These are phyloP conservation scores for Moesziomyces antarcticus DNA, from an alignment of 1,284 basidiomycete species.

Conservation along the genomic window DNA sequence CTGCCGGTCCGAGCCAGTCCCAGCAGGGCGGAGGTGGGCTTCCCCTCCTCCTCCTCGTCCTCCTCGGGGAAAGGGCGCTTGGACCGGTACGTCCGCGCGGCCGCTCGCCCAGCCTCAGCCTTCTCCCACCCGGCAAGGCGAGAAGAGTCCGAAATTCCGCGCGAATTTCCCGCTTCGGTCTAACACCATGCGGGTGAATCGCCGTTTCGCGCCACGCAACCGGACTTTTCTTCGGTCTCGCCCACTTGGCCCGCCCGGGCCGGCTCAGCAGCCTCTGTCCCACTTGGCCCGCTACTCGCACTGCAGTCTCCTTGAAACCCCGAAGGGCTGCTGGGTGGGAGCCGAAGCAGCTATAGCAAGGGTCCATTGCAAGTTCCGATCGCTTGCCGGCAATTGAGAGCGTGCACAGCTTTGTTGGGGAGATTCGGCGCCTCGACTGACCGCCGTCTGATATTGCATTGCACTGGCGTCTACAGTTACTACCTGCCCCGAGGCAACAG, in stretches of 20 bases:
- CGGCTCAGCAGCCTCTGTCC: too few relatives aligned
- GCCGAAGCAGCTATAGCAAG: too few relatives aligned
- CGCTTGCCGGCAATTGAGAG: too few relatives aligned
- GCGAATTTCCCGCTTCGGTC: conserved; percentile 7
- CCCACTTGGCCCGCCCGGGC: conserved; percentile 3
- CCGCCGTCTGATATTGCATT: neutral
- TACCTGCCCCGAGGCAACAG: conserved; percentile 85
- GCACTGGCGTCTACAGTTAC: conserved; percentile 74
- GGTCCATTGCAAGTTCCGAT: too few relatives aligned
- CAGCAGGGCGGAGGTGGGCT: neutral
- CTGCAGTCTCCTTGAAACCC: too few relatives aligned
- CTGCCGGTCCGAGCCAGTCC: neutral
- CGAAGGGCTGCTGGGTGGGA: too few relatives aligned
- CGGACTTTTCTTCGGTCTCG: neutral
- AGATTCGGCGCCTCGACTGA: neutral
- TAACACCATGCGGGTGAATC: neutral
- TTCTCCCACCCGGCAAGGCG: too few relatives aligned
- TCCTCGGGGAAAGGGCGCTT: conserved; percentile 12
- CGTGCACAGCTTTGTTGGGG: too few relatives aligned
- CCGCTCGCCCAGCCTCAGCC: neutral
- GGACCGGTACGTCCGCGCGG: conserved; percentile 25
- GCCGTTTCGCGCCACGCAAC: neutral
- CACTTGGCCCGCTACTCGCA: too few relatives aligned
- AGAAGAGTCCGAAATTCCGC: neutral
- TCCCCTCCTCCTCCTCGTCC: conserved; percentile 6